Evolutionary conservation across 257 asterid genomes (phyloP).

Genomic region (Solanum tarapatanum): DNA sequence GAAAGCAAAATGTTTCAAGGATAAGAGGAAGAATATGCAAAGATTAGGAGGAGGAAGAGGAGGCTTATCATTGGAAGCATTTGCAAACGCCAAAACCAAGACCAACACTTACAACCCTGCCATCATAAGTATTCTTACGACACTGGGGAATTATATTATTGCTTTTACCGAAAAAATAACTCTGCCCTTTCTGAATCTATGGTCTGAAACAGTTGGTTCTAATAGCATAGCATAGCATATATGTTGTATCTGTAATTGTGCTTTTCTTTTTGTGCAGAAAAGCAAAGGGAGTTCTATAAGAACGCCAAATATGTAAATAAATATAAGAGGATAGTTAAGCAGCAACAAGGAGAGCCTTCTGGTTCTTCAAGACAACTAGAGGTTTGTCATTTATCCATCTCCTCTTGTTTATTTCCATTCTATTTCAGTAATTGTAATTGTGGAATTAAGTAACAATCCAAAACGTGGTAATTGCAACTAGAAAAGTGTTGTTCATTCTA

Average conservation of each 20-base stretch:
- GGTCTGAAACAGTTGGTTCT: not conserved
- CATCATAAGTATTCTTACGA: constrained; percentile 29
- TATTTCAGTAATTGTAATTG: not conserved
- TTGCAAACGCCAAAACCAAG: constrained; percentile 66
- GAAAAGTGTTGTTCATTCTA: not conserved
- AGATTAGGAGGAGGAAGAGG: constrained; percentile 57
- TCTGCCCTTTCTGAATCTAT: not conserved
- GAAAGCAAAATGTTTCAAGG: constrained; percentile 22
- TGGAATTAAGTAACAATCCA: not conserved
- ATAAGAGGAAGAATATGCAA: constrained; percentile 59
- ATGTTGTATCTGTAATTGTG: not conserved
- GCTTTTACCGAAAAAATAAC: not conserved
- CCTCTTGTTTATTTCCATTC: not conserved
- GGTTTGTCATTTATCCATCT: constrained; percentile 18
- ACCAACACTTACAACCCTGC: constrained; percentile 56
- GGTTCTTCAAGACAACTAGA: constrained; percentile 12
- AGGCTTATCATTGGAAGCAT: constrained; percentile 76
- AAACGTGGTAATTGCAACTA: not conserved
- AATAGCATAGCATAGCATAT: not conserved
- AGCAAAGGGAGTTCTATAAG: constrained; percentile 77
- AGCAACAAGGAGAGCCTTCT: constrained; percentile 32
- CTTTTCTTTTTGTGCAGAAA: constrained; percentile 40
- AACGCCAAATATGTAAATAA: constrained; percentile 66
- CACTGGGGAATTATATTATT: not conserved
- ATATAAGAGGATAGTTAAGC: constrained; percentile 49